A percentile compares a stretch with the other conserved stretches of the same genome.
These are phyloP conservation scores for Anisodus acutangulus DNA, from an alignment of 257 asterid genomes.

Conservation along the genomic window DNA sequence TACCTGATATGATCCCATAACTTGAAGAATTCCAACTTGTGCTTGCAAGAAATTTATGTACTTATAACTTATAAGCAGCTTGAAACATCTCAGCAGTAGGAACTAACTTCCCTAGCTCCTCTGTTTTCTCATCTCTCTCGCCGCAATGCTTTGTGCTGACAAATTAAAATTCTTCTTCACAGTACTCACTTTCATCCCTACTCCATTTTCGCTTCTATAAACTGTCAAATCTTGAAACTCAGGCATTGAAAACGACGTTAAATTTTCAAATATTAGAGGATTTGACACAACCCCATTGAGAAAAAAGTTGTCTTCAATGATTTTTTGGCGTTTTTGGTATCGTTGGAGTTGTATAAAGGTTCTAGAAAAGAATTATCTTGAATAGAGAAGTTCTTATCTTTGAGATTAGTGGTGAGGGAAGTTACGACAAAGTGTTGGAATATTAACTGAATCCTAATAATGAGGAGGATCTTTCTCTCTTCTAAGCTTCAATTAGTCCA, in stretches of 20 bases:
- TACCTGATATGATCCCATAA: constrained; percentile 50
- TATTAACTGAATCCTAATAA: neutral
- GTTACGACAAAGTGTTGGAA: too few relatives aligned
- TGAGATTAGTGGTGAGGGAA: neutral
- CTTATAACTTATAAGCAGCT: constrained; percentile 65
- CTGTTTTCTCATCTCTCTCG: constrained; percentile 79
- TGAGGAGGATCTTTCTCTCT: neutral
- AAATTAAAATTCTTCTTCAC: constrained; percentile 49
- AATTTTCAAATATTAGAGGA: constrained; percentile 40
- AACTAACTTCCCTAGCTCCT: constrained; percentile 56
- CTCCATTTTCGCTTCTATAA: constrained; percentile 34
- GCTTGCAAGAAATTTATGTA: constrained; percentile 77
- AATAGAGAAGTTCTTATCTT: neutral
- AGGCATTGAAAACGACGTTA: neutral
- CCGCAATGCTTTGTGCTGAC: constrained; percentile 80
- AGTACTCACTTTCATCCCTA: constrained; percentile 4
- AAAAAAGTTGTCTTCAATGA: neutral
- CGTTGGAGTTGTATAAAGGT: constrained; percentile 17
- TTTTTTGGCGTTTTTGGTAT: constrained; percentile 35
- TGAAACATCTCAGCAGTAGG: constrained; percentile 80
- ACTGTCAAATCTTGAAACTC: constrained; percentile 1
- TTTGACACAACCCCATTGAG: constrained; percentile 37
- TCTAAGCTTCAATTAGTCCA: neutral
- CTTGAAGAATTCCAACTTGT: constrained; percentile 61
- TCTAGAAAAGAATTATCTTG: neutral